phyloP scores from a whole-genome alignment of 768 basidiomycete genomes.

The Pleurotus giganteus region DNA sequence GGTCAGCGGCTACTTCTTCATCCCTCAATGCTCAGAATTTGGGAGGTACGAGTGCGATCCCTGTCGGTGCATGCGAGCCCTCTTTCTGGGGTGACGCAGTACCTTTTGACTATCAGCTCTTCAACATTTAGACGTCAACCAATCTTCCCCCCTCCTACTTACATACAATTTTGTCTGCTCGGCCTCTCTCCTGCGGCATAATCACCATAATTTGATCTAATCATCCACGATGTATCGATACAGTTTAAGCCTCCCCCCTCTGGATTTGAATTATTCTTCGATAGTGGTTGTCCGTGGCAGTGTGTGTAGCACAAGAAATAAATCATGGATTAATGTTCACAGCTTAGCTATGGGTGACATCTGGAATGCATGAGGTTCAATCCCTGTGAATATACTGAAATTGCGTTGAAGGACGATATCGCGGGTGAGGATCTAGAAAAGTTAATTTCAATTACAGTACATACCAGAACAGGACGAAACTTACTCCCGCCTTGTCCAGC shows the following conservation, averaged over 20 bases:
- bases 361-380: conserved; percentile 33
- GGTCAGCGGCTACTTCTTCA: conserved; percentile 51
- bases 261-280: too few species aligned
- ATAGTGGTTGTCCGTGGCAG: neutral
- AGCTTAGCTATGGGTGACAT: conserved; percentile 27
- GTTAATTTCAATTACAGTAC: conserved; percentile 2
- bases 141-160: neutral
- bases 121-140: conserved; percentile 29
- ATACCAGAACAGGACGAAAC: conserved; percentile 16
- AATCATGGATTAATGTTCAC: neutral
- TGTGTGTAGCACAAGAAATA: neutral
- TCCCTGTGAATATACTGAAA: conserved; percentile 62
- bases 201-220: too few species aligned
- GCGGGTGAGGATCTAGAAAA: conserved; percentile 38
- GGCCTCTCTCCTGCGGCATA: neutral
- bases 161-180: neutral
- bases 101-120: conserved; percentile 73
- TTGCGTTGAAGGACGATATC: conserved; percentile 58
- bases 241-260: too few species aligned
- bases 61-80: conserved; percentile 59
- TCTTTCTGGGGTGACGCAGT: conserved; percentile 66
- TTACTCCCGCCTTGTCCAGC: conserved; percentile 48
- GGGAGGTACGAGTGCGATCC: conserved; percentile 52
- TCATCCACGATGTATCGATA: too few species aligned
- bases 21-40: conserved; percentile 59